phyloP scores from a whole-genome alignment of 768 basidiomycete genomes.

The Pulveroboletus sp. region DNA sequence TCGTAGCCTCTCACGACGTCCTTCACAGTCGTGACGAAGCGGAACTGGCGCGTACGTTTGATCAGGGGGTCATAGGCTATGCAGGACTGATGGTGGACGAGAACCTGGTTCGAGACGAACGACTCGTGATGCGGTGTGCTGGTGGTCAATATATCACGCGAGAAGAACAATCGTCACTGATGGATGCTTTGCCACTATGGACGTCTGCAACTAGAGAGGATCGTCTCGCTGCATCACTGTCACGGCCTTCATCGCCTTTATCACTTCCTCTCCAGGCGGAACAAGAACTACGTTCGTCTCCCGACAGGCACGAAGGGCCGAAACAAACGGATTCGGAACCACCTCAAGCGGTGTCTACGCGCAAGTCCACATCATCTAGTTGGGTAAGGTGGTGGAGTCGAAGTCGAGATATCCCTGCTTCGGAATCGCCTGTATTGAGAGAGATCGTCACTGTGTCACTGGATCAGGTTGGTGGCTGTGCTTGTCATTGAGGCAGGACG shows the following conservation, averaged over 20 bases:
- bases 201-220: constrained; percentile 32
- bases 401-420: constrained; percentile 37
- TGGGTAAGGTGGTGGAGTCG: constrained; percentile 87
- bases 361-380: constrained; percentile 54
- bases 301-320: constrained; percentile 23
- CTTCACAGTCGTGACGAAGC: constrained; percentile 42
- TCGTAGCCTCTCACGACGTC: constrained; percentile 38
- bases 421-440: constrained; percentile 22
- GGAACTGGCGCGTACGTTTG: constrained; percentile 53
- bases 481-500: background rate
- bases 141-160: constrained; percentile 75
- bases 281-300: constrained; percentile 20
- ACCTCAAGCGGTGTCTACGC: constrained; percentile 25
- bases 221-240: constrained; percentile 12
- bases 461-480: constrained; percentile 16
- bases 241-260: constrained; percentile 4
- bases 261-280: constrained; percentile 23
- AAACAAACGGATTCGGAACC: constrained; percentile 38
- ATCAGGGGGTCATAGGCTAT: constrained; percentile 59
- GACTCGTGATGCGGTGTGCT: constrained; percentile 72
- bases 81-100: constrained; percentile 62
- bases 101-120: constrained; percentile 51
- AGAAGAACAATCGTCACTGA: constrained; percentile 65
- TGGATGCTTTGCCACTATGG: constrained; percentile 68
- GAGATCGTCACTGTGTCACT: constrained; percentile 21